phyloP scores from a whole-genome alignment of 495 filamentous ascomycete genomes.

The Penicillium nucicola region DNA sequence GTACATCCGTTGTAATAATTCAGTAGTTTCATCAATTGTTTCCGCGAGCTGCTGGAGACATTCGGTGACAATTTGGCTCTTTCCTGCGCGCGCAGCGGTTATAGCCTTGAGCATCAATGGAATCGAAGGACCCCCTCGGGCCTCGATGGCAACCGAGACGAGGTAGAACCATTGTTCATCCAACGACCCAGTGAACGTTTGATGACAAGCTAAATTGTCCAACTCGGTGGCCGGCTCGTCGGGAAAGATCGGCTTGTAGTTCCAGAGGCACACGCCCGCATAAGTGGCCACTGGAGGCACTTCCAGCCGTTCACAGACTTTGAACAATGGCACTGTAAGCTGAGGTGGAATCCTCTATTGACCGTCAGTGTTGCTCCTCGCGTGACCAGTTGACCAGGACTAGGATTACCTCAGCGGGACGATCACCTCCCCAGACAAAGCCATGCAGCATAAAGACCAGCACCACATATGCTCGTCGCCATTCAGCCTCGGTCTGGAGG shows the following conservation, averaged over 20 bases:
- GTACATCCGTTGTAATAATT: slow-evolving; percentile 77
- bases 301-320: slow-evolving; percentile 76
- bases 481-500: slow-evolving; percentile 79
- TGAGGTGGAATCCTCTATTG: slow-evolving; percentile 75
- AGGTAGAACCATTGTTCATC: slow-evolving; percentile 99
- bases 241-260: slow-evolving; percentile 84
- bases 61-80: slow-evolving; percentile 66
- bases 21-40: slow-evolving; percentile 76
- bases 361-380: slow-evolving; percentile 7
- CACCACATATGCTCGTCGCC: slow-evolving; percentile 85
- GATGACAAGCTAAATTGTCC: slow-evolving; percentile 78
- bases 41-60: slow-evolving; percentile 79
- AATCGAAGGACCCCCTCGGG: slow-evolving; percentile 83
- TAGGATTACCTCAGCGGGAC: slow-evolving; percentile 67
- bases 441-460: slow-evolving; percentile 86
- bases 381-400: not conserved
- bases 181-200: slow-evolving; percentile 90
- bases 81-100: slow-evolving; percentile 67
- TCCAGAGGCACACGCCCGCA: slow-evolving; percentile 89
- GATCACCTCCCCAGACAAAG: slow-evolving; percentile 92
- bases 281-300: slow-evolving; percentile 95
- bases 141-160: slow-evolving; percentile 92
- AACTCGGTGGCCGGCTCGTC: slow-evolving; percentile 77
- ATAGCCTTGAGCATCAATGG: slow-evolving; percentile 87
- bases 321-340: slow-evolving; percentile 77